A percentile compares a stretch with the other conserved stretches of the same genome.
phyloP scores from a whole-genome alignment of 108 stramenopile genomes.

The Cyclotella kingstonii region DNA sequence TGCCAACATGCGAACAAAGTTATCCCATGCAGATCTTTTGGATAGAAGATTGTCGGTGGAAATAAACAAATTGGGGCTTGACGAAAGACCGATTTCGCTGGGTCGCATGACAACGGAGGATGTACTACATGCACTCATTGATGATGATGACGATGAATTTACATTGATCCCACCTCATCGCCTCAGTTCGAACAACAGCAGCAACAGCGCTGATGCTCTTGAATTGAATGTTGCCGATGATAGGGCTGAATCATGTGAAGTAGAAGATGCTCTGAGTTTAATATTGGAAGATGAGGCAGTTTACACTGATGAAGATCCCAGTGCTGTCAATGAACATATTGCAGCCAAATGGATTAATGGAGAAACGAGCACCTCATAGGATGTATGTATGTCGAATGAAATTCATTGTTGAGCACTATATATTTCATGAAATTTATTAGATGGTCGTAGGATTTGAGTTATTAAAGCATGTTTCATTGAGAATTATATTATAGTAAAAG shows the following conservation, averaged over 20 bases:
- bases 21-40: constrained; percentile 32
- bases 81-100: constrained; percentile 36
- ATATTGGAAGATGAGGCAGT: constrained; percentile 13
- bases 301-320: constrained; percentile 5
- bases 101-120: constrained; percentile 34
- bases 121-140: constrained; percentile 24
- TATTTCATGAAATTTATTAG: neutral
- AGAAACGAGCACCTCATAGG: constrained; percentile 4
- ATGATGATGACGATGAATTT: constrained; percentile 34
- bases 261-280: constrained; percentile 33
- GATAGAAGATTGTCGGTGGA: constrained; percentile 47
- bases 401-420: neutral
- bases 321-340: constrained; percentile 34
- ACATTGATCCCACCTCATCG: constrained; percentile 45
- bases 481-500: too few species aligned
- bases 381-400: neutral
- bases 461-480: too few species aligned
- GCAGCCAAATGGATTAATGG: constrained; percentile 46
- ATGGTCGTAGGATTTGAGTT: too few species aligned
- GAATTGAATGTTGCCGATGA: constrained; percentile 50
- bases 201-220: constrained; percentile 57
- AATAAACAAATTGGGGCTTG: constrained; percentile 56
- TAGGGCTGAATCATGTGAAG: constrained; percentile 15
- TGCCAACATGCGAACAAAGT: constrained; percentile 24
- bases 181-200: constrained; percentile 26